Base-by-base conservation (phyloP, 106 monocot species). In the Gastrodia elata region DNA sequence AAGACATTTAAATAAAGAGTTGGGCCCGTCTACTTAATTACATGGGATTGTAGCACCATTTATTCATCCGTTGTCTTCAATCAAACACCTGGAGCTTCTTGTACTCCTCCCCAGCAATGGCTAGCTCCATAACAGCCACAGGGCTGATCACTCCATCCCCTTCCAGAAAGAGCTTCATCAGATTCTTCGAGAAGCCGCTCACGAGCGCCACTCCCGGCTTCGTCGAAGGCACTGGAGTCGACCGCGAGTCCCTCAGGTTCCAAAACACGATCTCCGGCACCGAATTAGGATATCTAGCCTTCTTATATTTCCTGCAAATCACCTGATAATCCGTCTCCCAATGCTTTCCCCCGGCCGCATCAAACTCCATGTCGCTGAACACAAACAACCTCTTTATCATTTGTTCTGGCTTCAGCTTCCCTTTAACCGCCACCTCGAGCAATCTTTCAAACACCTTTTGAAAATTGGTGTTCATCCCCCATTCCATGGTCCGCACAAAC, bases 341-440 rank as follows among this genome's bases (percentile, higher is more conserved):
- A 3, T 15, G 8, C 10, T 32, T 75, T 20, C 75, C 70, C 35
- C 88, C 86, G 3, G 92, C 92, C 64, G 16, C 8, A 35, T 92
- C 83, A 39, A 92, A 89, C 74, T 89, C 89, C 92, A 92, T 89
- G 75, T 92, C 92, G 72, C 86, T 87, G 76, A 92, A 92, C 43
- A 89, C 84, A 42, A 92, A 92, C 25, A 92, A 55, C 75, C 70
- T 82, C 83, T 81, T 85, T 11, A 93, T 75, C 89, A 93, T 89
- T 72, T 75, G 52, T 25, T 85, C 84, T 15, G 77, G 35, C 43
- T 39, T 65, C 43, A 88, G 58, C 57, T 38, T 68, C n/a, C 68
- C 82, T 39, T 74, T 72, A 22, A 75, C 76, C 5, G 82, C 88
- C 42, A 76, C 78, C 42, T 52, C 39, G 32, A 89, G 82, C 3